Base-by-base conservation (phyloP, 306 rosid genomes). In the Vachellia pachyceras region DNA sequence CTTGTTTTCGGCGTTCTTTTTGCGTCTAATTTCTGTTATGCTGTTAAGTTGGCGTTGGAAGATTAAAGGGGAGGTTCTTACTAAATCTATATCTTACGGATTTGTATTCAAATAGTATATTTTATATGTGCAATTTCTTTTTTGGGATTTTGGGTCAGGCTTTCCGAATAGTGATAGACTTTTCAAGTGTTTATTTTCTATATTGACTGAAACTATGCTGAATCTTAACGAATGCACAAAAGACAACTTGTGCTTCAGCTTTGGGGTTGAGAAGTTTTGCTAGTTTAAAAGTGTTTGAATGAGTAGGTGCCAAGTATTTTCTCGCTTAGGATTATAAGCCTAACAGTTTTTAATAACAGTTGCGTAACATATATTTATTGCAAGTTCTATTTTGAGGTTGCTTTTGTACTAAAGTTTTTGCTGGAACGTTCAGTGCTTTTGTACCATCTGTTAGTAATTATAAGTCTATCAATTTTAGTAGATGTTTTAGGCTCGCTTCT, bases 281-380 rank as follows among this genome's bases (percentile, higher is more conserved):
- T 37, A 6, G 44, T 65, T 65, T n/a, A 5, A 1, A 65, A 65
- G 23, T 65, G 70, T 65, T 65, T 36, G 75, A 72, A 23, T 60
- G 44, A 65, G 42, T 80, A 15, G 76, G 69, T 77, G 66, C 63
- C 76, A 20, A 60, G 70, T 69, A 14, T 81, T 72, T 66, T 68
- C 57, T 75, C 68, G 54, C 47, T 20, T 69, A 15, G 29, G 25
- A 14, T 82, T 77, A 49, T 78, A 74, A 33, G 40, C 44, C 75
- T n/a, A 54, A 66, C 64, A n/a, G 45, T 71, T 25, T 64, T 41
- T 72, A 70, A 58, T 46, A 47, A 75, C 11, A 44, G 72, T 74
- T 50, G 7, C 6, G 2, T 17, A 4, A 50, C 57, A 5, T 50
- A 4, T 50, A 44, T 65, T 12, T 42, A 29, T 42, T 42, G 67